Evolutionary conservation across 108 stramenopile species (phyloP).

Genomic region (Nitzschia putrida): DNA sequence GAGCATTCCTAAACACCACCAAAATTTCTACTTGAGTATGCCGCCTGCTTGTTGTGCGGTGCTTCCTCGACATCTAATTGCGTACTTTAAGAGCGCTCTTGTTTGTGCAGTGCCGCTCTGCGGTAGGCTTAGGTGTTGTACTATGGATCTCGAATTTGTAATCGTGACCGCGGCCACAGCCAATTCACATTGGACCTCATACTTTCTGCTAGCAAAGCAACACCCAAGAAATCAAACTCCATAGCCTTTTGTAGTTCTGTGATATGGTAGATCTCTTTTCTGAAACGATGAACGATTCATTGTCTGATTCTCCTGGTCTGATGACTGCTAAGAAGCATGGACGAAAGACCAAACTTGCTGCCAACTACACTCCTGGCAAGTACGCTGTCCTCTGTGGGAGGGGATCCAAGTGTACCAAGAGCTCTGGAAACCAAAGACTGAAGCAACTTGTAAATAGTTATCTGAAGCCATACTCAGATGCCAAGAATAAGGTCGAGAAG

Average conservation of each 20-base stretch:
- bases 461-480: conserved; percentile 23
- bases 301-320: background rate
- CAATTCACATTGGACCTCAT: too few relatives aligned
- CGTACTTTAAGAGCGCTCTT: too few relatives aligned
- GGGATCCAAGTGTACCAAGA: conserved; percentile 22
- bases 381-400: conserved; percentile 31
- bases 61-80: too few relatives aligned
- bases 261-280: background rate
- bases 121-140: too few relatives aligned
- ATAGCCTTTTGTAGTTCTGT: background rate
- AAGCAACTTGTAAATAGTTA: conserved; percentile 14
- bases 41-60: background rate
- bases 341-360: conserved; percentile 10
- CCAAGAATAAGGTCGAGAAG: conserved; percentile 27
- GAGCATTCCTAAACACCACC: too few relatives aligned
- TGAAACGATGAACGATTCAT: background rate
- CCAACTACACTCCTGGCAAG: conserved; percentile 13
- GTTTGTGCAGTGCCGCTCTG: too few relatives aligned
- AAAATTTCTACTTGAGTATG: too few relatives aligned
- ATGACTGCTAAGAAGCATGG: conserved; percentile 7
- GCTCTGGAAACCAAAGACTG: conserved; percentile 18
- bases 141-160: too few relatives aligned
- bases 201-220: too few relatives aligned
- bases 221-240: too few relatives aligned
- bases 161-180: too few relatives aligned